These are phyloP conservation scores for Mycotypha africana DNA, from an alignment of 371 early-diverging fungal genomes.

Conservation along the genomic window DNA sequence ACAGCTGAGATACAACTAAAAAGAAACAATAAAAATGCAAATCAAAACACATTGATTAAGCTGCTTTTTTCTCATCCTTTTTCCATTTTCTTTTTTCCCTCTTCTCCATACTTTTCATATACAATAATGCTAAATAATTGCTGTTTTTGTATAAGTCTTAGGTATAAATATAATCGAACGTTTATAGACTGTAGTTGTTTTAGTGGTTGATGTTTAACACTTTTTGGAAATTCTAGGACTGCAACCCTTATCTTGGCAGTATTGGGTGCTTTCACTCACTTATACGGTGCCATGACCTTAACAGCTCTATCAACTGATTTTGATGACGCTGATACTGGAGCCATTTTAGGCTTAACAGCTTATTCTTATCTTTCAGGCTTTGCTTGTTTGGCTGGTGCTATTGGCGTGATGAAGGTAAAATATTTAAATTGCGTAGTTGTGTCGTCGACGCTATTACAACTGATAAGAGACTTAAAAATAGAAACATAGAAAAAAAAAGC, in stretches of 20 bases:
- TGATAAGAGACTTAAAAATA: too few relatives aligned
- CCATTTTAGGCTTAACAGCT: slow-evolving; percentile 29
- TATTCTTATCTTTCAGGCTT: slow-evolving; percentile 34
- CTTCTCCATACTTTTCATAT: slow-evolving; percentile 1
- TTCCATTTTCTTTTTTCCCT: too few relatives aligned
- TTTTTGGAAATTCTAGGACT: slow-evolving; percentile 24
- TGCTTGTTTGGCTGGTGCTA: slow-evolving; percentile 33
- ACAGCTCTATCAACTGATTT: slow-evolving; percentile 26
- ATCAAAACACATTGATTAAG: too few relatives aligned
- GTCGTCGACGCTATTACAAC: too few relatives aligned
- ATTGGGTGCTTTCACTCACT: slow-evolving; percentile 29
- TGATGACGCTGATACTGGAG: slow-evolving; percentile 21
- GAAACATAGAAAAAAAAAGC: not conserved
- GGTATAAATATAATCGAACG: slow-evolving; percentile 10
- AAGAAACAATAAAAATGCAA: too few relatives aligned
- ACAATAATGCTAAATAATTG: slow-evolving; percentile 27
- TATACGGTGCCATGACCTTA: slow-evolving; percentile 27
- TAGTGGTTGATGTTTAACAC: not conserved
- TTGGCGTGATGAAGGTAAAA: slow-evolving; percentile 38
- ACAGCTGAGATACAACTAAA: too few relatives aligned
- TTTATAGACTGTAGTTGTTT: not conserved
- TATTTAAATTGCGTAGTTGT: too few relatives aligned
- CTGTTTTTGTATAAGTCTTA: slow-evolving; percentile 36
- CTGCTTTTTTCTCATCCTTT: too few relatives aligned
- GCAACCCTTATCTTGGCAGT: slow-evolving; percentile 33